Evolutionary conservation across 768 basidiomycete species (phyloP).

Genomic region (Russula foetens): DNA sequence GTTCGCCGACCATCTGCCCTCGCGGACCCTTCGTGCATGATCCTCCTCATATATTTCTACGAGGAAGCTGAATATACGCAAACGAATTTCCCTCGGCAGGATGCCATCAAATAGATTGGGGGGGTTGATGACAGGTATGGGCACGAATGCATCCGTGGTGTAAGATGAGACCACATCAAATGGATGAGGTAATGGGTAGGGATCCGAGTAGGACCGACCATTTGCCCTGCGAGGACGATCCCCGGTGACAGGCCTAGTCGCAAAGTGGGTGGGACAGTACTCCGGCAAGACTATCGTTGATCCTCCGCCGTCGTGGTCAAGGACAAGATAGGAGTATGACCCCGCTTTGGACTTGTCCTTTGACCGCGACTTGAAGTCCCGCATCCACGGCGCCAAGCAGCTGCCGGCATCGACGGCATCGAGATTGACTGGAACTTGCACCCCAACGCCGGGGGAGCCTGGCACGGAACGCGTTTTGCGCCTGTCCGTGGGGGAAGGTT

Average conservation of each 20-base stretch:
- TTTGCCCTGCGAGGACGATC: slow-evolving; percentile 35
- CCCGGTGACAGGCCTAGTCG: slow-evolving; percentile 19
- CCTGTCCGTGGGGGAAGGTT: slow-evolving; percentile 33
- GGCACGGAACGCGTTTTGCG: slow-evolving; percentile 20
- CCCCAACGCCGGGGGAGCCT: slow-evolving; percentile 3
- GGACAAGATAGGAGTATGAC: slow-evolving; percentile 8
- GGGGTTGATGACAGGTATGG: slow-evolving; percentile 38
- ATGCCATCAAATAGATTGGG: slow-evolving; percentile 56
- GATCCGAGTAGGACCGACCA: slow-evolving; percentile 56
- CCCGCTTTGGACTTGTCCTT: slow-evolving; percentile 21
- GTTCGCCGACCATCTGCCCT: slow-evolving; percentile 49
- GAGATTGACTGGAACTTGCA: slow-evolving; percentile 4
- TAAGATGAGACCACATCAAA: slow-evolving; percentile 50
- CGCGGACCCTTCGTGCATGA: slow-evolving; percentile 35
- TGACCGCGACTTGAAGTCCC: slow-evolving; percentile 27
- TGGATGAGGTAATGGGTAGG: slow-evolving; percentile 37
- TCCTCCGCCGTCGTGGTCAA: slow-evolving; percentile 6
- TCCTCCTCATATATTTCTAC: slow-evolving; percentile 54
- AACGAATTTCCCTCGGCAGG: slow-evolving; percentile 63
- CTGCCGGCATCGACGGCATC: slow-evolving; percentile 27
- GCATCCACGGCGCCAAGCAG: slow-evolving; percentile 39
- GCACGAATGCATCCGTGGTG: slow-evolving; percentile 43
- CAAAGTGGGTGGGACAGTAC: slow-evolving; percentile 19
- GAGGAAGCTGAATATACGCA: slow-evolving; percentile 49
- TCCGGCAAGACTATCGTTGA: neutral